phyloP scores from a whole-genome alignment of 179 eudicot species.

The Beta lomatogona region DNA sequence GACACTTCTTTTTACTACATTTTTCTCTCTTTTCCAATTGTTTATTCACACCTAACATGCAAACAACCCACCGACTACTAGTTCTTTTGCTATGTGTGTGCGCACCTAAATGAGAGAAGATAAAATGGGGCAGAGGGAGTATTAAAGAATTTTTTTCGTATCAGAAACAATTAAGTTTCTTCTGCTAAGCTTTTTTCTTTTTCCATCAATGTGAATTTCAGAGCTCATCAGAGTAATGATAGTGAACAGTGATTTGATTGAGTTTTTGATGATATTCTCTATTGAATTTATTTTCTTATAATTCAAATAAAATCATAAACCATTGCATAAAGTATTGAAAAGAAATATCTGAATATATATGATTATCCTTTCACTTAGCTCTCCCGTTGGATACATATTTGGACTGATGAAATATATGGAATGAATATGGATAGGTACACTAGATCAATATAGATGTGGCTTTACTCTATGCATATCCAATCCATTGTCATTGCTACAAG shows the following conservation, averaged over 20 bases:
- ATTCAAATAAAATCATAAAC: background rate
- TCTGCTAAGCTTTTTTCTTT: background rate
- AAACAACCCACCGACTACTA: no score
- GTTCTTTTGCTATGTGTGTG: background rate
- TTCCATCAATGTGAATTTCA: background rate
- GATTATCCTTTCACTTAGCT: background rate
- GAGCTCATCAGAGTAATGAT: background rate
- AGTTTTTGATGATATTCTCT: background rate
- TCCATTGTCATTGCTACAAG: background rate
- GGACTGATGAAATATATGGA: background rate
- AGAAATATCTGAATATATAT: background rate
- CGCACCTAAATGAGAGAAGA: no score
- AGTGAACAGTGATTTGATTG: background rate
- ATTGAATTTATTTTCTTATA: background rate
- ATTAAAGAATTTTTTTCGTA: no score
- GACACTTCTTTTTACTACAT: no score
- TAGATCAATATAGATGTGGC: background rate
- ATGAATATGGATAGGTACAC: no score
- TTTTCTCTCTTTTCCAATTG: no score
- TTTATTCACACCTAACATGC: no score
- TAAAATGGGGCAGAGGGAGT: no score
- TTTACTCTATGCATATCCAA: background rate
- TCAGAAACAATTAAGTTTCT: background rate
- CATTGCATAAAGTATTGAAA: background rate
- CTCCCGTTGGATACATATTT: no score